Evolutionary conservation across 257 asterid species (phyloP), one percentile per base, ranked within the genome.

Genomic region (Przewalskia tangutica): DNA sequence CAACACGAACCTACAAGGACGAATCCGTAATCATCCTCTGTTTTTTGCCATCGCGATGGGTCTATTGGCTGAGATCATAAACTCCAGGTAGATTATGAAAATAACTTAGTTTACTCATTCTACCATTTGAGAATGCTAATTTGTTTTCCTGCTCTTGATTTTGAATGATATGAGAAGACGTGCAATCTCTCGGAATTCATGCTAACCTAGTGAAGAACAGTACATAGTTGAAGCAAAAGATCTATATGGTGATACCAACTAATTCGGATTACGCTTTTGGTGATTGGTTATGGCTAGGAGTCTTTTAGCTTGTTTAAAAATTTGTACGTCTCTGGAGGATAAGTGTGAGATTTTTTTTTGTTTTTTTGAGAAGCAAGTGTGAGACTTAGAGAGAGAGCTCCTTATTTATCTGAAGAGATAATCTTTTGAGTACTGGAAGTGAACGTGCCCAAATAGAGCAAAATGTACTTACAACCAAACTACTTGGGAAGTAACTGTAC

Each of bases 31-130:
- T 58, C 98, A 95, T 86, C 97, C 97, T 48, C 89, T 95, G 68
- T 95, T 93, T 89, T 95, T 91, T 85, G 98, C 98, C 84, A 86
- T 95, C 73, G 88, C 98, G 48, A 83, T 95, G 98, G 88, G 95
- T 63, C 89, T 95, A 42, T 85, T 95, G 88, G 98, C 97, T 56
- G 98, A 95, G 90, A 88, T 95, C 83, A 92, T 93, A 89, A 95
- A 93, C 89, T 95, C 98, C 88, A 92, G 98, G 98, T 93, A 89
- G 62, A 75, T 50, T 75, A 75, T 27, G 20, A 75, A 66, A 11
- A 50, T 27, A 73, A 3, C 20, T 50, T 13, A 27, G 60, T 50
- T 50, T 8, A 32, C 46, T 75, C 63, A 23, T 75, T 50, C 4
- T 50, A 48, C 5, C 27, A 27, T 63, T 63, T 63, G 42, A 63